Evolutionary conservation across 192 early-diverging fungal species (phyloP).

Genomic region (Coemansia sp.): DNA sequence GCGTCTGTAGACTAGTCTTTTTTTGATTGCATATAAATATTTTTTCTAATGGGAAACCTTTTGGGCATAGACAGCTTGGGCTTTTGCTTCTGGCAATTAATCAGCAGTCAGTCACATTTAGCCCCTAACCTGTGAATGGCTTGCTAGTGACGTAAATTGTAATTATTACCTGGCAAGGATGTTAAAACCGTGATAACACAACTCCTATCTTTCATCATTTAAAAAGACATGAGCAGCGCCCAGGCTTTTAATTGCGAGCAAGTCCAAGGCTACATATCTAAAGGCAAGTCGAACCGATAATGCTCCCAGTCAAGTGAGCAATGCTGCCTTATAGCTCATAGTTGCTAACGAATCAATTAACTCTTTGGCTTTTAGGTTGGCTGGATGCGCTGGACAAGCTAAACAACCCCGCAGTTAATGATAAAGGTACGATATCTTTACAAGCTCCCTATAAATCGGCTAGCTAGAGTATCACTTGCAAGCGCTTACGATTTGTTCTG

Average conservation of each 20-base stretch:
- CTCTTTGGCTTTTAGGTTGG: constrained; percentile 25
- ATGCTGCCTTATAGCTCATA: neutral
- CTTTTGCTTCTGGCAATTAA: too few relatives aligned
- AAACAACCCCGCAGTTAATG: constrained; percentile 3
- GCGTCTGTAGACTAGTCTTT: neutral
- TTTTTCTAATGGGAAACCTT: neutral
- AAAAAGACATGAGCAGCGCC: constrained; percentile 14
- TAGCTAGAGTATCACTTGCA: neutral
- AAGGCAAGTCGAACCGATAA: constrained; percentile 1
- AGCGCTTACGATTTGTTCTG: neutral
- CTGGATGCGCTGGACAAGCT: constrained; percentile 42
- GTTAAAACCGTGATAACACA: too few relatives aligned
- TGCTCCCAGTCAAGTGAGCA: neutral
- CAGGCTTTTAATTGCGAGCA: constrained; percentile 23
- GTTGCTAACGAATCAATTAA: neutral
- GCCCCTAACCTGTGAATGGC: neutral
- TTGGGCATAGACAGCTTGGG: neutral
- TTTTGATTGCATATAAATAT: constrained; percentile 4
- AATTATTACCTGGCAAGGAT: neutral
- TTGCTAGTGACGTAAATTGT: neutral
- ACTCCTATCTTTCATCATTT: neutral
- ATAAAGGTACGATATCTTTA: constrained; percentile 6
- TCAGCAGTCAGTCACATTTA: neutral
- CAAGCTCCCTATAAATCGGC: neutral
- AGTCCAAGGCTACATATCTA: constrained; percentile 35